phyloP scores from a whole-genome alignment of 192 early-diverging fungal species.

The Backusella morwellensis region DNA sequence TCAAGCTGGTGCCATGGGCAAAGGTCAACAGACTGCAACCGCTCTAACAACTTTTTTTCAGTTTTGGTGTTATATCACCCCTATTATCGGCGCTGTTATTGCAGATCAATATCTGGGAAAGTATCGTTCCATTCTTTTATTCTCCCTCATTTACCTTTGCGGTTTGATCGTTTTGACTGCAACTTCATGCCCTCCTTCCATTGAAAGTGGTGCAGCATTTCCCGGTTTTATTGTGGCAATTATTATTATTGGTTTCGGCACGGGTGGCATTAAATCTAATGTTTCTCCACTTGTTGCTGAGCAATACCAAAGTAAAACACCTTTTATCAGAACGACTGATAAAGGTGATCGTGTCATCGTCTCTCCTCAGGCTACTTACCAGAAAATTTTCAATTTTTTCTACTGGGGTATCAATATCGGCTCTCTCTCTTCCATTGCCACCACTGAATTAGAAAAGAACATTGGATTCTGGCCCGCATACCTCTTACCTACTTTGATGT shows the following conservation, averaged over 20 bases:
- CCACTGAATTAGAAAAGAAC: constrained; percentile 57
- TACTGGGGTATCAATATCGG: constrained; percentile 78
- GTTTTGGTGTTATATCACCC: constrained; percentile 44
- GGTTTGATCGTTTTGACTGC: constrained; percentile 58
- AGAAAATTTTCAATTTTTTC: constrained; percentile 77
- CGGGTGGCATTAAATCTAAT: constrained; percentile 78
- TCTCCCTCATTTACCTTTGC: constrained; percentile 56
- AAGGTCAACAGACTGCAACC: constrained; percentile 49
- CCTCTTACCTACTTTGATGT: constrained; percentile 54
- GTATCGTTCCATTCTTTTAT: constrained; percentile 65
- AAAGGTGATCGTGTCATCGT: constrained; percentile 60
- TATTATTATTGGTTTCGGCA: constrained; percentile 68
- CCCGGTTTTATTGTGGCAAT: constrained; percentile 66
- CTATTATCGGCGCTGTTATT: constrained; percentile 58
- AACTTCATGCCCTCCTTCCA: constrained; percentile 54
- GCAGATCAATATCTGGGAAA: constrained; percentile 74
- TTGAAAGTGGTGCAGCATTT: constrained; percentile 50
- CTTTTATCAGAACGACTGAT: constrained; percentile 56
- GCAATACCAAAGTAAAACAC: constrained; percentile 54
- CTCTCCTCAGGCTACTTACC: constrained; percentile 51
- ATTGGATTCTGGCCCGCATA: constrained; percentile 58
- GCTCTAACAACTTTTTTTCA: constrained; percentile 53
- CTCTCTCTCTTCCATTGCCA: constrained; percentile 56
- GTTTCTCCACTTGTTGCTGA: constrained; percentile 78
- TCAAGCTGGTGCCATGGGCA: constrained; percentile 50